Evolutionary conservation across 371 early-diverging fungal genomes (phyloP).

Genomic region (Coemansia linderi): DNA sequence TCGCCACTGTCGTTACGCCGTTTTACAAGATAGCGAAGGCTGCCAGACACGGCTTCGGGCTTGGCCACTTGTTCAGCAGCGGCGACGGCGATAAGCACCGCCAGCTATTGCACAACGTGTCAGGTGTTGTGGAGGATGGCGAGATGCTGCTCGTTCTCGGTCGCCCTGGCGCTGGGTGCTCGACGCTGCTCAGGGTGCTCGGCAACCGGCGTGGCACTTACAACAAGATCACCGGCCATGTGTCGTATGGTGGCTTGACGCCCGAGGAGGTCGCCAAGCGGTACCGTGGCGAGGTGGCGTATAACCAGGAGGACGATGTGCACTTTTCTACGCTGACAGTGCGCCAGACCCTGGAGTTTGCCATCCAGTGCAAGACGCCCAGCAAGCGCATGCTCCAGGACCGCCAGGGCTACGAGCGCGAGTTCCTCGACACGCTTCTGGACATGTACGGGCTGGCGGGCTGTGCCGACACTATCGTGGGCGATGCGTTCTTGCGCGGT

Average conservation of each 20-base stretch:
- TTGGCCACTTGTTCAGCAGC: constrained; percentile 19
- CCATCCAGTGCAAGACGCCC: constrained; percentile 68
- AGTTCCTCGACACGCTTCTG: constrained; percentile 58
- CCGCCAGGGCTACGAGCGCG: constrained; percentile 41
- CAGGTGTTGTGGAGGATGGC: constrained; percentile 66
- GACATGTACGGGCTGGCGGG: constrained; percentile 54
- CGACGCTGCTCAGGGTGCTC: constrained; percentile 65
- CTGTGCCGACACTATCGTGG: constrained; percentile 71
- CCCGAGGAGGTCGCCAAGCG: constrained; percentile 57
- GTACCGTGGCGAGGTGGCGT: constrained; percentile 64
- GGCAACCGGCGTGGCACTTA: constrained; percentile 66
- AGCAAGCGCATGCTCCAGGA: constrained; percentile 58
- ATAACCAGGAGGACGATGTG: constrained; percentile 72
- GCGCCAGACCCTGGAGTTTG: constrained; percentile 68
- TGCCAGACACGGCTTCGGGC: constrained; percentile 40
- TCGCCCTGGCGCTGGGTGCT: constrained; percentile 72
- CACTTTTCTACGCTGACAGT: constrained; percentile 70
- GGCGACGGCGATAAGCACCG: constrained; percentile 31
- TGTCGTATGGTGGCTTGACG: constrained; percentile 63
- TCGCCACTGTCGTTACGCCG: constrained; percentile 46
- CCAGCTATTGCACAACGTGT: constrained; percentile 60
- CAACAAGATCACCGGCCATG: constrained; percentile 58
- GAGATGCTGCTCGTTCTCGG: constrained; percentile 75
- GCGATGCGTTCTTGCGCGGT: constrained; percentile 80
- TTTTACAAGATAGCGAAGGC: constrained; percentile 54